These are phyloP conservation scores for Penicillium pulvis DNA, from an alignment of 495 filamentous ascomycete species.

Conservation along the genomic window DNA sequence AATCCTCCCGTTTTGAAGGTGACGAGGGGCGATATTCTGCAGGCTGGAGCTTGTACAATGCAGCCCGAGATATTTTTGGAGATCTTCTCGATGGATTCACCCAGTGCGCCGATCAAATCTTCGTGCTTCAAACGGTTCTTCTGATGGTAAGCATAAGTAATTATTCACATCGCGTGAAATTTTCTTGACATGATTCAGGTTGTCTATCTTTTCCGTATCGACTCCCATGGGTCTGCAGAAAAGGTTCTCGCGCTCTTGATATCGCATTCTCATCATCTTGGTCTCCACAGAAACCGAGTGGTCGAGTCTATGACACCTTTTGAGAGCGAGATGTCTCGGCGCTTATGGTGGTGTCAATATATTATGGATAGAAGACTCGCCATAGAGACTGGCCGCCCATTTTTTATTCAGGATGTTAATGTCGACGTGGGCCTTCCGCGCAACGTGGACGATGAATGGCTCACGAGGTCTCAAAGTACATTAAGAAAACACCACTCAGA, in stretches of 20 bases:
- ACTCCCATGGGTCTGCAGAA: slow-evolving; percentile 29
- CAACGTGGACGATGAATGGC: slow-evolving; percentile 24
- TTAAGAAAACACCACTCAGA: background rate
- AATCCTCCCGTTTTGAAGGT: slow-evolving; percentile 18
- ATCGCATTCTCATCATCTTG: slow-evolving; percentile 31
- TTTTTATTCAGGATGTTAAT: slow-evolving; percentile 31
- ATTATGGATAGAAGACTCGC: slow-evolving; percentile 28
- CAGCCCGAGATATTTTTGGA: slow-evolving; percentile 27
- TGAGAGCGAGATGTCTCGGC: slow-evolving; percentile 23
- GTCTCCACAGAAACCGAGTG: slow-evolving; percentile 25
- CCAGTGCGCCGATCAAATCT: slow-evolving; percentile 21
- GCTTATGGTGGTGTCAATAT: slow-evolving; percentile 33
- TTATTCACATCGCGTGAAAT: background rate
- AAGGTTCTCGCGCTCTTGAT: slow-evolving; percentile 31
- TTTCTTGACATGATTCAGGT: slow-evolving; percentile 14
- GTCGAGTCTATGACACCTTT: slow-evolving; percentile 18
- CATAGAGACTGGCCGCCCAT: slow-evolving; percentile 31
- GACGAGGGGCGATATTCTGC: slow-evolving; percentile 26
- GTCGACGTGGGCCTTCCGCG: slow-evolving; percentile 27
- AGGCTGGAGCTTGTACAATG: slow-evolving; percentile 32
- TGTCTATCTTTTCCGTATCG: slow-evolving; percentile 33
- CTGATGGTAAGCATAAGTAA: slow-evolving; percentile 22
- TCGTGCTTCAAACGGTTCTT: slow-evolving; percentile 27
- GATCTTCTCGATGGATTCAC: slow-evolving; percentile 25
- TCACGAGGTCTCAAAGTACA: slow-evolving; percentile 7